Percentiles rank a stretch among this genome's conserved stretches.
Evolutionary conservation across 2,329 filamentous ascomycete species (phyloP).

Genomic region (Chaetothyriales sp.): DNA sequence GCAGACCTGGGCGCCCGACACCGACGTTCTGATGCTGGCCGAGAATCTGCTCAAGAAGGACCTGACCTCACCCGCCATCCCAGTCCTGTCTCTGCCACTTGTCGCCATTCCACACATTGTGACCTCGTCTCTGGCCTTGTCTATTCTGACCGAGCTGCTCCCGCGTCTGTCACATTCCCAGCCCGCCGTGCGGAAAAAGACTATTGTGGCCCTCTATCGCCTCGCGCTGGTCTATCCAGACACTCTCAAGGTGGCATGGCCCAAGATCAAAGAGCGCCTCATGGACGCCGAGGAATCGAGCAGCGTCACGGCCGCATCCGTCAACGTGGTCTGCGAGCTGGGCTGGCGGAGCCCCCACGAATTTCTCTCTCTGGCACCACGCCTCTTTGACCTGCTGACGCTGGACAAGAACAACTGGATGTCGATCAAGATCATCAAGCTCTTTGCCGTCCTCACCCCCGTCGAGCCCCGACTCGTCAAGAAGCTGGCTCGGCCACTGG

Average conservation of each 20-base stretch:
- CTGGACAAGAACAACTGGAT: constrained; percentile 97
- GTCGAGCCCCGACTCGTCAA: constrained; percentile 81
- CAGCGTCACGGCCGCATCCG: constrained; percentile 86
- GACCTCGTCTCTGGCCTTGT: constrained; percentile 81
- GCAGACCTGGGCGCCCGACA: constrained; percentile 90
- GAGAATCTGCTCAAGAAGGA: constrained; percentile 90
- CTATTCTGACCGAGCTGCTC: constrained; percentile 71
- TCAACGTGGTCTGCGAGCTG: constrained; percentile 93
- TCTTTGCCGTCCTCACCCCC: constrained; percentile 92
- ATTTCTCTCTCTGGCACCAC: constrained; percentile 79
- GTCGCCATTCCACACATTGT: constrained; percentile 88
- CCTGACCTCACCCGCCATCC: constrained; percentile 54
- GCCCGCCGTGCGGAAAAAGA: constrained; percentile 82
- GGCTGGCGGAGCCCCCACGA: constrained; percentile 89
- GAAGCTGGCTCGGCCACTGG: constrained; percentile 81
- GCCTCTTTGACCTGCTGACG: constrained; percentile 82
- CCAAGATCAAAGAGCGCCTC: constrained; percentile 87
- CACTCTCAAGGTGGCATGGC: constrained; percentile 82
- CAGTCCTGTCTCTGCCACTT: constrained; percentile 73
- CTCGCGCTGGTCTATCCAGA: constrained; percentile 94
- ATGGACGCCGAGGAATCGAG: constrained; percentile 82
- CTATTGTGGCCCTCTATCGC: constrained; percentile 84
- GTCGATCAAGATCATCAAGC: constrained; percentile 97
- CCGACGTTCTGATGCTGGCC: constrained; percentile 92
- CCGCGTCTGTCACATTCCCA: constrained; percentile 78